Percentiles rank a stretch among this genome's conserved stretches.
Evolutionary conservation across 2,329 filamentous ascomycete species (phyloP).

Genomic region (Alternaria arborescens): DNA sequence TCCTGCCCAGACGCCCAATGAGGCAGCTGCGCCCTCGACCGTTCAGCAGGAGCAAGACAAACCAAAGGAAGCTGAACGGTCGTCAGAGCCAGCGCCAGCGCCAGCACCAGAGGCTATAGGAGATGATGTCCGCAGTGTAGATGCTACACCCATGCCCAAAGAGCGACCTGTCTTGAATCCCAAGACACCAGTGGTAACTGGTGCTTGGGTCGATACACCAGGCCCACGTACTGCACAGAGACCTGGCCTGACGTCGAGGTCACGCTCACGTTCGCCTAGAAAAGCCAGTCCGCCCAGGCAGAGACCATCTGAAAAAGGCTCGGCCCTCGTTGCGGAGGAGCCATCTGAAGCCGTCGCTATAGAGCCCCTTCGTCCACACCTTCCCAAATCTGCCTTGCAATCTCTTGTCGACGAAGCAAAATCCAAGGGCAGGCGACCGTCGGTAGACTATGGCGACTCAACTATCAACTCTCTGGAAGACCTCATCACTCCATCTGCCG

Average conservation of each 20-base stretch:
- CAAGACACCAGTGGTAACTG: slow-evolving; percentile 58
- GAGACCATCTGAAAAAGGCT: slow-evolving; percentile 19
- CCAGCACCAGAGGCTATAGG: background rate
- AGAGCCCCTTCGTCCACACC: slow-evolving; percentile 28
- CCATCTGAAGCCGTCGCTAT: background rate
- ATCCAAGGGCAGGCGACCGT: slow-evolving; percentile 24
- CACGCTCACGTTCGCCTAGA: slow-evolving; percentile 27
- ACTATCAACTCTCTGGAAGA: slow-evolving; percentile 60
- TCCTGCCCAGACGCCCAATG: background rate
- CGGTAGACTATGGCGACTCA: slow-evolving; percentile 54
- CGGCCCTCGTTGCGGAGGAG: slow-evolving; percentile 10
- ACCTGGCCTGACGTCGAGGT: slow-evolving; percentile 16
- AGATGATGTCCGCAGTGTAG: slow-evolving; percentile 21
- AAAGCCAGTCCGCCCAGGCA: slow-evolving; percentile 27
- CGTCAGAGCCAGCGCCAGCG: background rate
- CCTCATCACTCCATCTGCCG: slow-evolving; percentile 46
- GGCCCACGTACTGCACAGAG: slow-evolving; percentile 36
- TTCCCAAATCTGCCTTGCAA: slow-evolving; percentile 50
- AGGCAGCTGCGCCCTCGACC: slow-evolving; percentile 10
- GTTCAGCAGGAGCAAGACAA: slow-evolving; percentile 15
- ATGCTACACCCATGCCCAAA: slow-evolving; percentile 42
- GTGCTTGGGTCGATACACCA: slow-evolving; percentile 60
- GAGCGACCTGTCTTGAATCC: slow-evolving; percentile 33
- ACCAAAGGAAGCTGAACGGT: slow-evolving; percentile 7
- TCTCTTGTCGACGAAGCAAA: slow-evolving; percentile 53